Evolutionary conservation across 2,329 filamentous ascomycete species (phyloP), one percentile per base, ranked within the genome.

Genomic region (Cytospora schulzeri): DNA sequence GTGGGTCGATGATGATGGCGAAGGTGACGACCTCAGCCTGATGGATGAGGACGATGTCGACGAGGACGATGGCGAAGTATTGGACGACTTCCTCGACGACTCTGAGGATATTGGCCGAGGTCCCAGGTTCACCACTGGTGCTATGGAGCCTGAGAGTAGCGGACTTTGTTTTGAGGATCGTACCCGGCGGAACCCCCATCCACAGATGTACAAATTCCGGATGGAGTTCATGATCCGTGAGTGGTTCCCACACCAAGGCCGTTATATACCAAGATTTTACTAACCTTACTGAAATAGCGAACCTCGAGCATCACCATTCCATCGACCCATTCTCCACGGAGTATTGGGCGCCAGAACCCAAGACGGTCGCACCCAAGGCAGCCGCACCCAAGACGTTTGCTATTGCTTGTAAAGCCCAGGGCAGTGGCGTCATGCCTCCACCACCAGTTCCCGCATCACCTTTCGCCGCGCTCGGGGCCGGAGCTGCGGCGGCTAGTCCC

Each of bases 1-100:
- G 73, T 96, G 91, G 91, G 83, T 88, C 56, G 91, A 92, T 64
- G 84, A 89, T 66, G 85, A 87, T 33, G 89, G 90, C 29, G 89
- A 91, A 52, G 88, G 90, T 57, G 83, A 91, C 3, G 88, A 87
- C 17, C 50, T 67, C 14, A 64, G 63, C 15, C 84, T 88, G 2
- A 80, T 88, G 29, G 89, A 90, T 24, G 88, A 90, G 11, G 85
- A 85, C 78, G 93, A 84, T 80, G 93, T 84, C n/a, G 80, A 81
- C 45, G 68, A 81, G 0, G 90, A 91, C 64, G 89, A 87, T n/a
- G 90, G 91, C 19, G 90, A 91, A 67, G 93, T 96, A 66, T 90
- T 97, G 88, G 91, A 92, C 4, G 93, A 88, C 22, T 97, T 97
- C 72, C 81, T 97, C 1, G 93, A 97, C 70, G 92, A 96, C 70